Percentiles rank a stretch among this genome's conserved stretches.
phyloP scores from a whole-genome alignment of 2,329 filamentous ascomycete species.

The Trichoderma polysporum region DNA sequence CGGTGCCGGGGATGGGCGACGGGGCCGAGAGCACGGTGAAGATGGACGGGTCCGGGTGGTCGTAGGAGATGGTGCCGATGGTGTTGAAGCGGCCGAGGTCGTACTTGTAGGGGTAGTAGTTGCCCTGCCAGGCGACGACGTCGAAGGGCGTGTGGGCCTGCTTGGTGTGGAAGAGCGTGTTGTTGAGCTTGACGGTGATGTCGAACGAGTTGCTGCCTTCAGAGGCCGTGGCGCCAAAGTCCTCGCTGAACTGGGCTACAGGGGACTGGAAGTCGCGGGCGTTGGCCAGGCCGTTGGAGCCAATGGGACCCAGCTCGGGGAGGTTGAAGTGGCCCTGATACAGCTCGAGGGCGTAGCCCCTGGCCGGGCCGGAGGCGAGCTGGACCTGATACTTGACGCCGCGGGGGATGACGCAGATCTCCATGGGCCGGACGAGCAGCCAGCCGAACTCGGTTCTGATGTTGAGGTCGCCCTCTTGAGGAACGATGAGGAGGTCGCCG shows the following conservation, averaged over 20 bases:
- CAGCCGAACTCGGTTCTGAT: slow-evolving; percentile 76
- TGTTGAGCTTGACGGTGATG: slow-evolving; percentile 64
- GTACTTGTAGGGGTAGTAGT: slow-evolving; percentile 80
- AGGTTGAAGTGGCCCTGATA: slow-evolving; percentile 71
- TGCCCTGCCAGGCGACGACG: slow-evolving; percentile 78
- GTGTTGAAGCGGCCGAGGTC: slow-evolving; percentile 75
- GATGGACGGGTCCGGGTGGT: slow-evolving; percentile 78
- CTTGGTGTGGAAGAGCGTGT: slow-evolving; percentile 60
- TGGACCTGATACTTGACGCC: slow-evolving; percentile 72
- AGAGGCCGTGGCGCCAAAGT: slow-evolving; percentile 42
- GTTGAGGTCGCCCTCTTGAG: slow-evolving; percentile 71
- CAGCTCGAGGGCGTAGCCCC: slow-evolving; percentile 74
- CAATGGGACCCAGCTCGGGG: slow-evolving; percentile 71
- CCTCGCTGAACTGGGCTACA: slow-evolving; percentile 67
- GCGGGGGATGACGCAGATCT: slow-evolving; percentile 74
- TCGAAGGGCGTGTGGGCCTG: slow-evolving; percentile 76
- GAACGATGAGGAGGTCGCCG: slow-evolving; percentile 74
- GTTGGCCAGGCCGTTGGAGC: slow-evolving; percentile 73
- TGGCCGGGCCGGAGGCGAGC: slow-evolving; percentile 59
- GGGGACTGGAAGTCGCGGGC: slow-evolving; percentile 73
- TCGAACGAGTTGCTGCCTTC: slow-evolving; percentile 43
- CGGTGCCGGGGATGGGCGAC: slow-evolving; percentile 59
- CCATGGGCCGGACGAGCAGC: slow-evolving; percentile 72
- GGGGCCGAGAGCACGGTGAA: slow-evolving; percentile 70
- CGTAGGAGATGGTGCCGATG: slow-evolving; percentile 69